phyloP scores from a whole-genome alignment of 2,329 filamentous ascomycete species.

The Paecilomyces sp. region DNA sequence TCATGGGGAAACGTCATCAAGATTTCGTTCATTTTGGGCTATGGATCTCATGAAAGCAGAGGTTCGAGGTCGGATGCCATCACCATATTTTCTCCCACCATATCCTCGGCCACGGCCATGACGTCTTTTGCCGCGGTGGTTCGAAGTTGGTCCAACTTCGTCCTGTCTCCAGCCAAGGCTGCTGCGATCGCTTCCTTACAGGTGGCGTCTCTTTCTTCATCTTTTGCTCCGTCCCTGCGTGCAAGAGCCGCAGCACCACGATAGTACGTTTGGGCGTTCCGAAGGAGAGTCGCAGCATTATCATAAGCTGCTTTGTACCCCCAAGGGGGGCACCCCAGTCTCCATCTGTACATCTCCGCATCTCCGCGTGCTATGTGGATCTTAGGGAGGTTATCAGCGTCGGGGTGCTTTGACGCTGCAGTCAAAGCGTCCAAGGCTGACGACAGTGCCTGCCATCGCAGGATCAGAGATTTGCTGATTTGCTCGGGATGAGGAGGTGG shows the following conservation, averaged over 20 bases:
- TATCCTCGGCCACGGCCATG: constrained; percentile 40
- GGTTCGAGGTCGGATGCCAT: constrained; percentile 24
- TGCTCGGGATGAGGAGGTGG: constrained; percentile 20
- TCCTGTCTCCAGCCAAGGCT: constrained; percentile 35
- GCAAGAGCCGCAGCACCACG: constrained; percentile 43
- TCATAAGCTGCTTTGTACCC: constrained; percentile 35
- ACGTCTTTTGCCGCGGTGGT: constrained; percentile 28
- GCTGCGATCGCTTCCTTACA: constrained; percentile 44
- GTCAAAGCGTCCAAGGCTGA: constrained; percentile 45
- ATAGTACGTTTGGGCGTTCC: constrained; percentile 54
- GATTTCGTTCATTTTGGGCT: not conserved
- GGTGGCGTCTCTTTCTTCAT: constrained; percentile 38
- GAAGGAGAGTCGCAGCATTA: constrained; percentile 41
- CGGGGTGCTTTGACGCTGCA: constrained; percentile 44
- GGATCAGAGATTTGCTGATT: constrained; percentile 20
- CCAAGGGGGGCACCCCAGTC: constrained; percentile 41
- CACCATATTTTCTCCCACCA: constrained; percentile 48
- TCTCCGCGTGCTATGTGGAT: constrained; percentile 51
- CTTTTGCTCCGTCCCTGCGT: constrained; percentile 31
- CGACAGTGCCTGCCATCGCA: constrained; percentile 48
- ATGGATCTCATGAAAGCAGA: constrained; percentile 20
- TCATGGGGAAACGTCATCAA: not conserved
- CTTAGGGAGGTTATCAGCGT: constrained; percentile 43
- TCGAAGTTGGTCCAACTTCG: constrained; percentile 31
- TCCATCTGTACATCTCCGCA: constrained; percentile 47